phyloP scores from a whole-genome alignment of 352 stramenopile species.

The Blastocystis sp. region DNA sequence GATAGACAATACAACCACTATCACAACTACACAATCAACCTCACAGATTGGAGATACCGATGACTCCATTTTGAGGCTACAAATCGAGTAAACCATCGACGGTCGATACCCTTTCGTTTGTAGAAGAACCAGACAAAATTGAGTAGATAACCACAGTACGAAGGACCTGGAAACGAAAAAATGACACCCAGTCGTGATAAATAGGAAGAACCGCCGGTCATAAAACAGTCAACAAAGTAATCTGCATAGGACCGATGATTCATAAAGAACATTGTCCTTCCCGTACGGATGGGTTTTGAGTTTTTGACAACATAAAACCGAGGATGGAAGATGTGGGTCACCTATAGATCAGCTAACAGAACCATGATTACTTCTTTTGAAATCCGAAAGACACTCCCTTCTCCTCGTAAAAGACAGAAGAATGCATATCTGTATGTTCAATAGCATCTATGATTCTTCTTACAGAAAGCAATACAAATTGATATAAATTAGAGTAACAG shows the following conservation, averaged over 20 bases:
- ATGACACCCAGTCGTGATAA: slow-evolving; percentile 32
- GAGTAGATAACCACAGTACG: slow-evolving; percentile 42
- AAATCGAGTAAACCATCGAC: slow-evolving; percentile 61
- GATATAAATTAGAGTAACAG: slow-evolving; percentile 23
- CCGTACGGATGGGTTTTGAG: slow-evolving; percentile 25
- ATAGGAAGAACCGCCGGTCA: slow-evolving; percentile 63
- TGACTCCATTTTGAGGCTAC: slow-evolving; percentile 41
- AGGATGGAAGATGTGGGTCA: slow-evolving; percentile 60
- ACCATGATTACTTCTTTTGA: slow-evolving; percentile 4
- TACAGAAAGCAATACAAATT: slow-evolving; percentile 61
- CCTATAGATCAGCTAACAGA: background rate
- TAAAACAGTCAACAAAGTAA: slow-evolving; percentile 61
- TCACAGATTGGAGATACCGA: background rate
- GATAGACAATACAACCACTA: slow-evolving; percentile 62
- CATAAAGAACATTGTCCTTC: slow-evolving; percentile 64
- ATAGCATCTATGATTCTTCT: background rate
- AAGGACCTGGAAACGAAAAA: slow-evolving; percentile 25
- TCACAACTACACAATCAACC: slow-evolving; percentile 13
- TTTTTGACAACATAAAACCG: slow-evolving; percentile 37
- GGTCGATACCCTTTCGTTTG: slow-evolving; percentile 36
- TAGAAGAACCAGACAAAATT: slow-evolving; percentile 68
- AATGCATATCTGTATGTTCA: slow-evolving; percentile 27
- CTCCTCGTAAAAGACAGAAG: slow-evolving; percentile 47
- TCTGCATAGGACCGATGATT: slow-evolving; percentile 61
- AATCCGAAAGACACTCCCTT: slow-evolving; percentile 52